Conservation (phyloP, 2,329 filamentous ascomycete species). For the Curvularia spicifera region DNA sequence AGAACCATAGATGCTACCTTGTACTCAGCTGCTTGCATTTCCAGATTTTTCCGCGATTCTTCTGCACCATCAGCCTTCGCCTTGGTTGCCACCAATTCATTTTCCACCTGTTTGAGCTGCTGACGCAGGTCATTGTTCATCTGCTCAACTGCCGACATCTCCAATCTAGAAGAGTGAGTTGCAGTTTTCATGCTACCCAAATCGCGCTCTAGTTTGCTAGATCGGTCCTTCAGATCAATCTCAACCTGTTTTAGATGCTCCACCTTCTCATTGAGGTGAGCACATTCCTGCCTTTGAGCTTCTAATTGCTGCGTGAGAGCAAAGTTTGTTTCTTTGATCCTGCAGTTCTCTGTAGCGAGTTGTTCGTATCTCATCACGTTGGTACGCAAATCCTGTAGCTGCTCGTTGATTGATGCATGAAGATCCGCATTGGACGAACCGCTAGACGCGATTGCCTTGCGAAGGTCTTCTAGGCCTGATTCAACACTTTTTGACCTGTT, state of each 20-base stretch:
- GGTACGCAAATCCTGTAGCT: conserved; percentile 23
- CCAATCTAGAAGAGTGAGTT: neutral
- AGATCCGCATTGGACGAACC: conserved; percentile 13
- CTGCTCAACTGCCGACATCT: conserved; percentile 14
- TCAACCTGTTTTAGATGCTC: conserved; percentile 18
- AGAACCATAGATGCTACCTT: conserved; percentile 8
- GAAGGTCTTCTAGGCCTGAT: conserved; percentile 25
- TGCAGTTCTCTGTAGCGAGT: conserved; percentile 20
- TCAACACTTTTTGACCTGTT: conserved; percentile 24
- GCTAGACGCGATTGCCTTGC: conserved; percentile 3
- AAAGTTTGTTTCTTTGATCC: conserved; percentile 22
- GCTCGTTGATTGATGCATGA: conserved; percentile 18
- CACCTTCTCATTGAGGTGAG: conserved; percentile 21
- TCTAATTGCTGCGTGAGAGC: conserved; percentile 26
- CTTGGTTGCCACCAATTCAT: conserved; percentile 19
- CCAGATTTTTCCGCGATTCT: conserved; percentile 11
- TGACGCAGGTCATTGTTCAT: conserved; percentile 18
- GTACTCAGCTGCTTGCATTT: conserved; percentile 5
- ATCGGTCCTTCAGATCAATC: conserved; percentile 14
- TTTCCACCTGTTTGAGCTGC: conserved; percentile 18
- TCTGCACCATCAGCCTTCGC: conserved; percentile 11
- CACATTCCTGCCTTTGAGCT: conserved; percentile 21
- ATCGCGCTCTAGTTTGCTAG: conserved; percentile 25
- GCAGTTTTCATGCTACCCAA: conserved; percentile 17
- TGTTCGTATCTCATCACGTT: conserved; percentile 34